Evolutionary conservation across 306 rosid genomes (phyloP), one percentile per base, ranked within the genome.

Genomic region (Castanea sativa): DNA sequence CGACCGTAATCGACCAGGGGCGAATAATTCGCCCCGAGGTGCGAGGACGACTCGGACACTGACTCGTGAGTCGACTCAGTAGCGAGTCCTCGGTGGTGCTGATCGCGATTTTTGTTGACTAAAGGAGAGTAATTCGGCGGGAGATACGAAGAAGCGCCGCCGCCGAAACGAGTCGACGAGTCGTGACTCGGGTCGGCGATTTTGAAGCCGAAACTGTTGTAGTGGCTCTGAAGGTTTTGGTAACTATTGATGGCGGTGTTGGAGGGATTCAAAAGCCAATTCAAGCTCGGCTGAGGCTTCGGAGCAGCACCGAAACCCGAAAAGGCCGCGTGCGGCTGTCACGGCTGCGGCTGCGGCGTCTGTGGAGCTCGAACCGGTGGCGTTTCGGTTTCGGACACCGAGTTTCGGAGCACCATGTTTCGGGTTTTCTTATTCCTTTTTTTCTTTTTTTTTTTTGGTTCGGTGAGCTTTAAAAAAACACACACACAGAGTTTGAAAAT

Each of bases 181-280:
- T 49, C 53, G 53, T 49, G 16, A 11, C 53, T 4, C 67, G 30
- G 25, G 15, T 12, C 67, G 1, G 52, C 27, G 23, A 68, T 53
- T 32, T 51, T 16, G n/a, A 20, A 2, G 58, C 72, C 45, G 27
- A 23, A 67, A 45, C 59, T 13, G 53, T 49, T 49, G 16, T 49
- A 13, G 53, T 49, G 16, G 53, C 45, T 41, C 45, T 49, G 53
- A 49, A 13, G 81, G 25, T 58, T 65, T 30, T 19, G 18, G 30
- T 65, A 33, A 21, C n/a, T 23, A 19, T 68, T 73, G 15, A 41
- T 65, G 49, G 61, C 4, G 30, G 23, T 20, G 12, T 8, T 41
- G 51, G 71, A 32, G 1, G 56, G 78, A 75, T 6, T 76, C 58
- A 43, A 59, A 16, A 85, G 38, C 89, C 86, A 86, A 55, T 80